A percentile compares a stretch with the other conserved stretches of the same genome.
phyloP scores from a whole-genome alignment of 1,284 basidiomycete genomes.

The Cryptococcus neoformans region DNA sequence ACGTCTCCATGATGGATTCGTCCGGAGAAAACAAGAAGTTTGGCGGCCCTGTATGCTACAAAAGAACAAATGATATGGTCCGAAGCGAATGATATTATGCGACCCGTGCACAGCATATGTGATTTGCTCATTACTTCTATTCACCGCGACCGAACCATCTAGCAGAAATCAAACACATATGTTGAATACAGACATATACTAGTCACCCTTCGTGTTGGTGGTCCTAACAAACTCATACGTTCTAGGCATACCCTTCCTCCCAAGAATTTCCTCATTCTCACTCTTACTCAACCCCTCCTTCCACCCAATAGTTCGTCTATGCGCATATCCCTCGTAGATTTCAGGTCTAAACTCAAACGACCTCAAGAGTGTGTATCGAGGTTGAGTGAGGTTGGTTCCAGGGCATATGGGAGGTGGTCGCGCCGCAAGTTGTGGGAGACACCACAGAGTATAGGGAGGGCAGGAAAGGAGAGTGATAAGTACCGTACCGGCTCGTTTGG shows the following conservation, averaged over 20 bases:
- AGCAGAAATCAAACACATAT: no score
- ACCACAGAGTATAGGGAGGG: constrained; percentile 85
- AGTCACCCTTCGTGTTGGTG: constrained; percentile 12
- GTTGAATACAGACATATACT: neutral
- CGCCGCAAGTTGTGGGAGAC: constrained; percentile 75
- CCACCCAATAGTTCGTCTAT: constrained; percentile 83
- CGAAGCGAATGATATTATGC: no score
- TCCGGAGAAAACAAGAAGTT: neutral
- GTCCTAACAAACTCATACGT: constrained; percentile 45
- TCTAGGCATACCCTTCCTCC: constrained; percentile 37
- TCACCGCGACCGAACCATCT: no score
- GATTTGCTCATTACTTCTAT: no score
- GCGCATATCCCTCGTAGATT: constrained; percentile 79
- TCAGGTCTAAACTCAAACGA: constrained; percentile 77
- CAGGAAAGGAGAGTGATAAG: constrained; percentile 85
- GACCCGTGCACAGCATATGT: no score
- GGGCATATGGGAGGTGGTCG: constrained; percentile 31
- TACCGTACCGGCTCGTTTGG: constrained; percentile 56
- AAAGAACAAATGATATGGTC: no score
- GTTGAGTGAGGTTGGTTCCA: constrained; percentile 52
- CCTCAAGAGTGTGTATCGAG: constrained; percentile 67
- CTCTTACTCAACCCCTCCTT: constrained; percentile 47
- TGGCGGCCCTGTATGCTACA: no score
- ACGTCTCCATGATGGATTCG: neutral
- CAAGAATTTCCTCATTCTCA: constrained; percentile 48